These are phyloP conservation scores for Aspergillus hancockii DNA, from an alignment of 495 filamentous ascomycete species.

Conservation along the genomic window DNA sequence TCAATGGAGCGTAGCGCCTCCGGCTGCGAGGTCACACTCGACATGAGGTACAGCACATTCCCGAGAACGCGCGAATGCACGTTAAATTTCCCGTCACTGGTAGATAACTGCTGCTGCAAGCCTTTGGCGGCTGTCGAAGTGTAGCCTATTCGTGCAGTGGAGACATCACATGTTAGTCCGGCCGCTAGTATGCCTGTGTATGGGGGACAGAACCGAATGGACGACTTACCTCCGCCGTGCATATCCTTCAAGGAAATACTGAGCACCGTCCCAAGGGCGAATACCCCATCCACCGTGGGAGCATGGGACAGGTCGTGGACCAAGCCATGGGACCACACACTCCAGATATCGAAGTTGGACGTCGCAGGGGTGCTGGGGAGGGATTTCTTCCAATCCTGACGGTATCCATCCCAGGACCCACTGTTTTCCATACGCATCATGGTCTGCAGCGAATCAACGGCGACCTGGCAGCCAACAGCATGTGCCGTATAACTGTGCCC, in stretches of 20 bases:
- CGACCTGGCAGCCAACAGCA: constrained; percentile 72
- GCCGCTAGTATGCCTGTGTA: not conserved
- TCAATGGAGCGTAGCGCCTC: constrained; percentile 54
- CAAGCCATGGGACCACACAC: constrained; percentile 62
- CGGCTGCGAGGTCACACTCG: constrained; percentile 58
- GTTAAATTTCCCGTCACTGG: constrained; percentile 46
- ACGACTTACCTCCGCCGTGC: constrained; percentile 45
- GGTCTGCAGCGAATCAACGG: constrained; percentile 54
- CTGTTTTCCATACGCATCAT: constrained; percentile 56
- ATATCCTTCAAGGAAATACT: constrained; percentile 59
- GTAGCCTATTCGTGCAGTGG: constrained; percentile 51
- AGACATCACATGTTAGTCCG: constrained; percentile 23
- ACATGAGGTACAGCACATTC: constrained; percentile 78
- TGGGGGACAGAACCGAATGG: not conserved
- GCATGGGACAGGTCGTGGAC: constrained; percentile 55
- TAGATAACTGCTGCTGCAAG: constrained; percentile 56
- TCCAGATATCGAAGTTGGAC: constrained; percentile 54
- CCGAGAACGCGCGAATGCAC: constrained; percentile 75
- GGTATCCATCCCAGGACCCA: constrained; percentile 52
- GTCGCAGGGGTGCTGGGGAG: not conserved
- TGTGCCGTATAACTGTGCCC: constrained; percentile 84
- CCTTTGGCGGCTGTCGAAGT: constrained; percentile 63
- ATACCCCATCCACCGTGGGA: constrained; percentile 58
- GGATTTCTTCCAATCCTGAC: constrained; percentile 40
- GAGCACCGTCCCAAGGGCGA: constrained; percentile 71